These are phyloP conservation scores for Cudoniella acicularis DNA, from an alignment of 495 filamentous ascomycete genomes.

Conservation along the genomic window DNA sequence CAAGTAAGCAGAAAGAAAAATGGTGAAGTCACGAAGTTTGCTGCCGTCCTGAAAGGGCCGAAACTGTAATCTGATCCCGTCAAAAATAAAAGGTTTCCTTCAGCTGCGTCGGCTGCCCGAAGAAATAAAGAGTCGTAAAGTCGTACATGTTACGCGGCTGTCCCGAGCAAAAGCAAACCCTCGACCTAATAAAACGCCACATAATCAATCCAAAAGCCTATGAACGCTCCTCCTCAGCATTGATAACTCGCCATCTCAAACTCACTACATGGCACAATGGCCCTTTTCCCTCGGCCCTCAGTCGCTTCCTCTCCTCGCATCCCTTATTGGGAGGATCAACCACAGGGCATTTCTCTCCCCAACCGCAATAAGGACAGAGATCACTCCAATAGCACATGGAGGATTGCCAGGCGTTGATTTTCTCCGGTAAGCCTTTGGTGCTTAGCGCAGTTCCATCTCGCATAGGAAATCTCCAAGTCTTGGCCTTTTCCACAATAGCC, in stretches of 20 bases:
- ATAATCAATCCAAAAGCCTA: no score
- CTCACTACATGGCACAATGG: constrained; percentile 7
- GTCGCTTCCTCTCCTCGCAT: neutral
- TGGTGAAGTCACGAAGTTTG: no score
- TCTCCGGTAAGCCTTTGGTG: neutral
- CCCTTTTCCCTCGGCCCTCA: neutral
- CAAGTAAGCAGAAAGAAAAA: no score
- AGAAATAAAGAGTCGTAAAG: no score
- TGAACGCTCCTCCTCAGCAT: no score
- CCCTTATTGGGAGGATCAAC: neutral
- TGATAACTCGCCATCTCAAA: constrained; percentile 4
- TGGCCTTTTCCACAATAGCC: constrained; percentile 13
- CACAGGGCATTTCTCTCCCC: neutral
- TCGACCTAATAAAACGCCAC: no score
- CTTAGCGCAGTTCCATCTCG: constrained; percentile 1
- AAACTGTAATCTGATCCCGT: no score
- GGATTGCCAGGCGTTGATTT: constrained; percentile 4
- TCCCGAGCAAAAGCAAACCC: no score
- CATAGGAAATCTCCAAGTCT: constrained; percentile 20
- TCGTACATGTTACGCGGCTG: no score
- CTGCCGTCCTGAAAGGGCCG: no score
- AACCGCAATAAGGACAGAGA: constrained; percentile 8
- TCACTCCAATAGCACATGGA: constrained; percentile 10
- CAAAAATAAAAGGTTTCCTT: no score
- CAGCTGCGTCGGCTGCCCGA: no score